Evolutionary conservation across 768 basidiomycete species (phyloP).

Genomic region (Rhizopogon vesiculosus): DNA sequence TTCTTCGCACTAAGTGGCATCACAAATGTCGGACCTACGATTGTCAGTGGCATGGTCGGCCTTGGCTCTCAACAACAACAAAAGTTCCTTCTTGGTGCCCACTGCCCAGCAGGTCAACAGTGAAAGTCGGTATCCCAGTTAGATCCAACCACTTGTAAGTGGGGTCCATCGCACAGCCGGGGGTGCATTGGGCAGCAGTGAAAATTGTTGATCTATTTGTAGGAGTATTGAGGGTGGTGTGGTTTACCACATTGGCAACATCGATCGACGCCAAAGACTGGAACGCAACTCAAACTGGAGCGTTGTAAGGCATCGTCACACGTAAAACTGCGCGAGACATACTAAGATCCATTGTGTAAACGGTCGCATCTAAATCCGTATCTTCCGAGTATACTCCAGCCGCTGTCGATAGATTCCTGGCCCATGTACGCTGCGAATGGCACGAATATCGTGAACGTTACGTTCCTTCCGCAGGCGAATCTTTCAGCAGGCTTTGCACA

Average conservation of each 20-base stretch:
- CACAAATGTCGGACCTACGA: not conserved
- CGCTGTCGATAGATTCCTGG: no score
- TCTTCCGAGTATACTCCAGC: no score
- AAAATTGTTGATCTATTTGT: slow-evolving; percentile 22
- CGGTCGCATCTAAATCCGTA: slow-evolving; percentile 14
- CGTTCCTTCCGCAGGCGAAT: slow-evolving; percentile 7
- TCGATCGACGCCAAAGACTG: no score
- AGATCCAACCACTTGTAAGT: slow-evolving; percentile 11
- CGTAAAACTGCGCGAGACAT: not conserved
- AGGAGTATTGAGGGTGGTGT: slow-evolving; percentile 11
- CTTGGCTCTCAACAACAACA: slow-evolving; percentile 6
- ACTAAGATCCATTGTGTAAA: slow-evolving; percentile 4
- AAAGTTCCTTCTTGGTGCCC: slow-evolving; percentile 15
- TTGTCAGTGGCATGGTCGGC: not conserved
- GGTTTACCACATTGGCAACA: slow-evolving; percentile 7
- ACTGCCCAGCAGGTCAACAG: slow-evolving; percentile 6
- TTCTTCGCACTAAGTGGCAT: slow-evolving; percentile 14
- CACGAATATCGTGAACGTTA: not conserved
- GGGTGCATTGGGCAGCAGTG: slow-evolving; percentile 13
- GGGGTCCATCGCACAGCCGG: slow-evolving; percentile 8
- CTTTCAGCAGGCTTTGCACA: slow-evolving; percentile 17
- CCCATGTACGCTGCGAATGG: not conserved
- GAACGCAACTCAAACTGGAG: not conserved
- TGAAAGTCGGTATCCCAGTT: slow-evolving; percentile 7
- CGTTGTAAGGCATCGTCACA: not conserved